These are phyloP conservation scores for Fusarium virguliforme DNA, from an alignment of 2,329 filamentous ascomycete genomes.

Conservation along the genomic window DNA sequence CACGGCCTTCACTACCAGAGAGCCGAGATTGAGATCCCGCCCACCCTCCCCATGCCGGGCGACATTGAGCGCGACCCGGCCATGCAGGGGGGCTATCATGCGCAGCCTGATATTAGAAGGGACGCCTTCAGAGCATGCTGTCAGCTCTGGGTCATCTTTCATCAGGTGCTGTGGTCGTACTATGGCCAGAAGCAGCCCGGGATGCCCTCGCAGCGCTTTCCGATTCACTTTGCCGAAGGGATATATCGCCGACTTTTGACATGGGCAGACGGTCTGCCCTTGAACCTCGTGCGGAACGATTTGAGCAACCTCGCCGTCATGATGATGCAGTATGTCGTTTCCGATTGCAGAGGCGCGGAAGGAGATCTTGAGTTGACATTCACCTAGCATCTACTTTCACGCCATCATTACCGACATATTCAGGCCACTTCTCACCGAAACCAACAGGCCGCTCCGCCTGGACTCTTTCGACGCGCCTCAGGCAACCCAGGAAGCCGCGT, in stretches of 20 bases:
- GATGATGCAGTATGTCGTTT: constrained; percentile 33
- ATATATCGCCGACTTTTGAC: constrained; percentile 14
- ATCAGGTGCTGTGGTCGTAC: constrained; percentile 10
- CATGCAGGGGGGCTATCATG: not conserved
- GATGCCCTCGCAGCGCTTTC: not conserved
- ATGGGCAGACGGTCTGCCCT: constrained; percentile 16
- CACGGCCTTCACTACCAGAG: constrained; percentile 17
- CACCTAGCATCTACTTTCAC: constrained; percentile 42
- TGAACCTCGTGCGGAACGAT: constrained; percentile 4
- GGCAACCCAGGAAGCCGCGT: constrained; percentile 49
- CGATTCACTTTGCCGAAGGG: constrained; percentile 6
- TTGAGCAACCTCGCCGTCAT: constrained; percentile 49
- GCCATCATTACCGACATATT: constrained; percentile 43
- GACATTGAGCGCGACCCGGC: not conserved
- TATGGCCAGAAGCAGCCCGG: not conserved
- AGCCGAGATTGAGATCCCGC: constrained; percentile 12
- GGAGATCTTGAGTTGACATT: not conserved
- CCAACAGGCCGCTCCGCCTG: constrained; percentile 30
- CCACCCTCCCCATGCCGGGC: constrained; percentile 6
- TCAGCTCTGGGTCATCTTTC: constrained; percentile 9
- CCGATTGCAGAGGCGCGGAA: not conserved
- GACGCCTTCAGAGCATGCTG: constrained; percentile 10
- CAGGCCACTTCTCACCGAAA: constrained; percentile 47
- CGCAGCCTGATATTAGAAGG: not conserved
- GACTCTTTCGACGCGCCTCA: constrained; percentile 45